Evolutionary conservation across 2,329 filamentous ascomycete genomes (phyloP), one percentile per base, ranked within the genome.

Genomic region (Calonectria multiphialidica): DNA sequence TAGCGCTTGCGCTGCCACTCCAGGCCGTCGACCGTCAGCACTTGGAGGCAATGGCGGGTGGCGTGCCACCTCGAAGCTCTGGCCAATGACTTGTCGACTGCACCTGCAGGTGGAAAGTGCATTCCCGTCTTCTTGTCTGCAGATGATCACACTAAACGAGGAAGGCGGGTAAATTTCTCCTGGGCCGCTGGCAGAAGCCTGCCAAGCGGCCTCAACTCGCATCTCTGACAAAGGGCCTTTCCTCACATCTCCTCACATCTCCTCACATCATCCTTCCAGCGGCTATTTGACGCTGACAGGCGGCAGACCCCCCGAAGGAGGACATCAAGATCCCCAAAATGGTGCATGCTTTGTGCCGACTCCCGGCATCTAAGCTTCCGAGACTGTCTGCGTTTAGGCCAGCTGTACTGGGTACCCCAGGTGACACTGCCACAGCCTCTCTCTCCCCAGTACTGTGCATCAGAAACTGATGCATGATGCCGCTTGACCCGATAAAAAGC

Each of bases 321-420:
- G 28, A 25, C 28, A 15, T 18, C 49, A 33, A 53, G 25, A 10
- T 33, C 21, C 53, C 53, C 10, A 40, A 59, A 40, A 59, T 57
- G 53, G 35, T 59, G 53, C 53, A 40, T 59, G 53, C 53, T 40
- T 59, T 21, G 53, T 59, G 53, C 35, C 53, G 53, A 59, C 53
- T 25, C 37, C 47, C 68, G 68, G 62, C 68, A 70, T 15, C 49
- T 40, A 71, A 55, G 16, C 7, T 53, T 62, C 63, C 69, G 49
- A 69, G 70, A 72, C 65, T 9, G 44, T n/a, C 21, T 25, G 40
- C 40, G 53, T 70, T 37, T 59, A 33, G n/a, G 35, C n/a, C 12
- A 63, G 53, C 53, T 18, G 4, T 59, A 33, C 33, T 40, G 21
- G 53, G 37, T 35, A 59, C 25, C 59, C 59, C 62, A 53, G 40